Conservation (phyloP, 495 filamentous ascomycete species). For the Talaromyces ruber region DNA sequence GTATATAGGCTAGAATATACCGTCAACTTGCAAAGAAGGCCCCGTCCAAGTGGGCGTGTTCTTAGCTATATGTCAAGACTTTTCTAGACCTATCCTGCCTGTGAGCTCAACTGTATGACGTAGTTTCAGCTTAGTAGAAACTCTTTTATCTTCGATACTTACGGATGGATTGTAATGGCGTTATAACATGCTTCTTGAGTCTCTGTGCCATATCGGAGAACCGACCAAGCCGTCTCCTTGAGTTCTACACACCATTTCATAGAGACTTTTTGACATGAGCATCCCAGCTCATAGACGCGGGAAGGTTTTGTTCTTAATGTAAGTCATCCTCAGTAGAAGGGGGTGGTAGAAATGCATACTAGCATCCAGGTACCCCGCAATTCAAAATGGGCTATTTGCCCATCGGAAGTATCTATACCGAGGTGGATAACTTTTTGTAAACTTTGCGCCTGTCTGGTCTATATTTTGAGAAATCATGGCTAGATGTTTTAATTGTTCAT, state of each 20-base stretch:
- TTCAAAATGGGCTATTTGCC: neutral
- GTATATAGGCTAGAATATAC: neutral
- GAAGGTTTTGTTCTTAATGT: neutral
- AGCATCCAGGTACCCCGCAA: neutral
- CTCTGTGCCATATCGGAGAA: conserved; percentile 5
- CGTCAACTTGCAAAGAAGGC: neutral
- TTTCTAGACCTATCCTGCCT: neutral
- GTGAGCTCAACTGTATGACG: neutral
- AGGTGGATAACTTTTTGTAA: neutral
- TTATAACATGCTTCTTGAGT: neutral
- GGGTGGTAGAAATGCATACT: neutral
- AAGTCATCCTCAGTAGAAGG: too few relatives aligned
- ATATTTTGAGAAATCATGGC: neutral
- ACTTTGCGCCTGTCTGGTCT: neutral
- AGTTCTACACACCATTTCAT: too few relatives aligned
- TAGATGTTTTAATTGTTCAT: neutral
- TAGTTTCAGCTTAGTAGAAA: neutral
- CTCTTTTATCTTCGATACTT: neutral
- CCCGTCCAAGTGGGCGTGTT: neutral
- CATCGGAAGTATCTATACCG: neutral
- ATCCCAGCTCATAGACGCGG: too few relatives aligned
- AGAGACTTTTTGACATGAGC: too few relatives aligned
- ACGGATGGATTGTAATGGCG: too few relatives aligned
- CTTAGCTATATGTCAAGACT: neutral
- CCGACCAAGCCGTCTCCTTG: too few relatives aligned